These are phyloP conservation scores for Metschnikowia proteae DNA, from an alignment of 805 yeast species.

Conservation along the genomic window DNA sequence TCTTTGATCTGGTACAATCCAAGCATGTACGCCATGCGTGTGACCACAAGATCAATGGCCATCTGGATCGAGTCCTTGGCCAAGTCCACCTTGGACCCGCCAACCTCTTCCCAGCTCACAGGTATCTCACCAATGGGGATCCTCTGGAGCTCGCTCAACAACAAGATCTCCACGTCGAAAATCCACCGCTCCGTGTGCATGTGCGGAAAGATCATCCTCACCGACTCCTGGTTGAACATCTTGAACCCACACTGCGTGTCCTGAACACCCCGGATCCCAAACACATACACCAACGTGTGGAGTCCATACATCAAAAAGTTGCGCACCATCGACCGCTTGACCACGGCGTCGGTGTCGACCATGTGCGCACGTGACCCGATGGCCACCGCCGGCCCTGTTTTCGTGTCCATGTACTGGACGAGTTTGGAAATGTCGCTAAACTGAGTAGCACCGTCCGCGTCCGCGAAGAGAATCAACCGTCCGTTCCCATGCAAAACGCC, in stretches of 20 bases:
- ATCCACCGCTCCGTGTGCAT: slow-evolving; percentile 99
- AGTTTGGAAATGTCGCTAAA: slow-evolving; percentile 66
- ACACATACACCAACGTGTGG: slow-evolving; percentile 78
- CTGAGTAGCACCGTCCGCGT: slow-evolving; percentile 94
- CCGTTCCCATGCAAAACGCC: slow-evolving; percentile 81
- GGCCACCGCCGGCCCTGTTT: slow-evolving; percentile 54
- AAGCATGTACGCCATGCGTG: slow-evolving; percentile 79
- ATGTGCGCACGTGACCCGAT: slow-evolving; percentile 95
- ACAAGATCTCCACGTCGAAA: slow-evolving; percentile 89
- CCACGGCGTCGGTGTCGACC: slow-evolving; percentile 95
- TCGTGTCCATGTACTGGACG: slow-evolving; percentile 35
- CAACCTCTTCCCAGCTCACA: slow-evolving; percentile 95
- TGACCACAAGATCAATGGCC: slow-evolving; percentile 92
- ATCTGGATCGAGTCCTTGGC: slow-evolving; percentile 86
- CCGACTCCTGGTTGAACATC: slow-evolving; percentile 72
- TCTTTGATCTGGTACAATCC: slow-evolving; percentile 63
- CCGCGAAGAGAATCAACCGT: slow-evolving; percentile 76
- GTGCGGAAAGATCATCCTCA: slow-evolving; percentile 67
- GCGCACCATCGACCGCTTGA: slow-evolving; percentile 83
- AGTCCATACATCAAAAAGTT: slow-evolving; percentile 91
- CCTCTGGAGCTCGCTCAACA: slow-evolving; percentile 68
- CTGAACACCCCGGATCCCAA: slow-evolving; percentile 81
- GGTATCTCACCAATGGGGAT: slow-evolving; percentile 74
- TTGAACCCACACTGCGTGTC: slow-evolving; percentile 99
- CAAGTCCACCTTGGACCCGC: slow-evolving; percentile 88